A percentile compares a stretch with the other conserved stretches of the same genome.
These are phyloP conservation scores for Solanum clarkiae DNA, from an alignment of 257 asterid genomes.

Conservation along the genomic window DNA sequence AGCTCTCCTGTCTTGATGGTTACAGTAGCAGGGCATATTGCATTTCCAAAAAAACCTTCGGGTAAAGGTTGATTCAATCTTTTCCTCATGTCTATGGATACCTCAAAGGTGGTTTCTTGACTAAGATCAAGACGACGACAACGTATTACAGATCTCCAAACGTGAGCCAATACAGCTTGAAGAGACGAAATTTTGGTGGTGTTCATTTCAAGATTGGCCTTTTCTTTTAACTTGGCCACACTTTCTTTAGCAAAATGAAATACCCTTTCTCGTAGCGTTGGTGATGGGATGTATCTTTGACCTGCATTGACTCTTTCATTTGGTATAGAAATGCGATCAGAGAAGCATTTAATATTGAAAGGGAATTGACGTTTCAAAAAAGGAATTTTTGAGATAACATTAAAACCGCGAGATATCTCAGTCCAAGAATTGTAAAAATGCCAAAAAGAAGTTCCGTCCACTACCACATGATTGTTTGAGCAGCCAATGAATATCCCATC, in stretches of 20 bases:
- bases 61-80: conserved; percentile 20
- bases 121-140: neutral
- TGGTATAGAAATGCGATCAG: neutral
- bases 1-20: neutral
- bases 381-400: conserved; percentile 8
- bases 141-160: conserved; percentile 29
- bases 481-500: conserved; percentile 36
- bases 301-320: neutral
- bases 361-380: conserved; percentile 17
- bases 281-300: neutral
- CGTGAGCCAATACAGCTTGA: conserved; percentile 36
- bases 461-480: conserved; percentile 21
- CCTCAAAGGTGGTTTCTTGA: neutral
- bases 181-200: conserved; percentile 18
- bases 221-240: conserved; percentile 14
- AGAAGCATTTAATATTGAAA: neutral
- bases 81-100: conserved; percentile 9
- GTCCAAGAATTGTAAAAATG: conserved; percentile 10
- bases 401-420: conserved; percentile 11
- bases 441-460: conserved; percentile 35
- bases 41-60: conserved; percentile 28
- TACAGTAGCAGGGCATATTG: neutral
- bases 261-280: conserved; percentile 6
- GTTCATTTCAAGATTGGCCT: conserved; percentile 21
- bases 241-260: conserved; percentile 17